A percentile compares a stretch with the other conserved stretches of the same genome.
Conservation (phyloP, 1,284 basidiomycete genomes). For the Papiliotrema fonsecae region DNA sequence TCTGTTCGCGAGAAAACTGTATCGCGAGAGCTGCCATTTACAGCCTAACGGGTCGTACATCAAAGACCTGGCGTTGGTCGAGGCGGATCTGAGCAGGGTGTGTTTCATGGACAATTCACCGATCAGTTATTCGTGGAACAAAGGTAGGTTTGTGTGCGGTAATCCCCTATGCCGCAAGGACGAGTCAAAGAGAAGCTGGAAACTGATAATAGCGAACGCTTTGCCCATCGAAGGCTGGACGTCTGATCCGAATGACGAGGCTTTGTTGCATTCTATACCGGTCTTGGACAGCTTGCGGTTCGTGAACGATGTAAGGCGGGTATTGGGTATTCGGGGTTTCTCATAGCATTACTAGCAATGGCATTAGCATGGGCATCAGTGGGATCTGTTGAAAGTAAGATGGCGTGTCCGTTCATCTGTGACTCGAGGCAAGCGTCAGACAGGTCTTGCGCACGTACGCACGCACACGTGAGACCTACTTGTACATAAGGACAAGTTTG, state of each 20-base stretch:
- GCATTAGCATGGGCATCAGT: too few species aligned
- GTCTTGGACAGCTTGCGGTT: conserved; percentile 93
- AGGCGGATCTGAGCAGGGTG: conserved; percentile 80
- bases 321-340: conserved; percentile 67
- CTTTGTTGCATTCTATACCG: conserved; percentile 88
- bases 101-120: conserved; percentile 97
- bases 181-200: not conserved
- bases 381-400: too few species aligned
- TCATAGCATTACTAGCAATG: conserved; percentile 15
- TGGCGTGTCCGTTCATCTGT: too few species aligned
- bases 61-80: conserved; percentile 85
- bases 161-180: too few species aligned
- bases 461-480: too few species aligned
- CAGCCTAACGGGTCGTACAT: conserved; percentile 88
- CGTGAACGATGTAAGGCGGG: conserved; percentile 87
- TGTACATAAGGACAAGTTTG: too few species aligned
- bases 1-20: conserved; percentile 80
- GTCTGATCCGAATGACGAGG: conserved; percentile 93
- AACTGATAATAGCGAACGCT: conserved; percentile 70
- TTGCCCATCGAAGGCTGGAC: conserved; percentile 99
- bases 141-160: conserved; percentile 61
- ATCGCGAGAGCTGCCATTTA: conserved; percentile 90
- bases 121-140: conserved; percentile 84
- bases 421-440: too few species aligned
- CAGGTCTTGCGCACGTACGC: too few species aligned